Evolutionary conservation across 345 rosid genomes (phyloP), one percentile per base, ranked within the genome.

Genomic region (Eucalyptus marginata): DNA sequence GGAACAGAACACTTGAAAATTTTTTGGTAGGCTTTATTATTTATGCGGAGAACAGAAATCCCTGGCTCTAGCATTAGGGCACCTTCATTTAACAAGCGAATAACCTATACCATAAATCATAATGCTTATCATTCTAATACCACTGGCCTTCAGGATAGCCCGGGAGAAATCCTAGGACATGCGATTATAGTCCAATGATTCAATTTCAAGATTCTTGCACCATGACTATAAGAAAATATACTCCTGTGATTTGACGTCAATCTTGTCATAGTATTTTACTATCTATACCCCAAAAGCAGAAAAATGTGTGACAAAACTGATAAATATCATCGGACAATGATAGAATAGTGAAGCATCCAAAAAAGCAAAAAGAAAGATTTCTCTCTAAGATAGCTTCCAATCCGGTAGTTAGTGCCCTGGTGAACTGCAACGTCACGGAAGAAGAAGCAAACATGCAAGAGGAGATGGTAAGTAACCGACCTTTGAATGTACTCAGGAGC

Each of bases 401-500:
- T 44, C 58, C 62, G 31, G 13, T 86, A 49, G 31, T 86, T 8
- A 86, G 59, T 50, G 59, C 47, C 81, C 36, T 33, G 44, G 81
- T 71, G 81, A 33, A 17, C 44, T 50, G 87, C 87, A n/a, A 86
- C 16, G 25, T 86, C 88, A 88, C n/a, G 47, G 36, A 40, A 33
- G 47, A 88, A 88, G 15, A 40, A 51, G 59, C 15, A 88, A 79
- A 47, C 4, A 13, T 36, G 22, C 44, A 88, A 68, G 68, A 17
- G 66, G 52, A 50, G 54, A 87, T n/a, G 86, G 33, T 11, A 64
- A 86, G 58, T 46, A 87, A 66, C 25, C 84, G 88, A 96, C 99
- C 99, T 94, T 88, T 96, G 92, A 89, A 98, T 98, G 90, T 98
- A 98, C 89, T 96, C 99, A 79, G 95, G 49, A 90, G 99, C 97